Evolutionary conservation across 257 asterid genomes (phyloP).

Genomic region (Datura wrightii): DNA sequence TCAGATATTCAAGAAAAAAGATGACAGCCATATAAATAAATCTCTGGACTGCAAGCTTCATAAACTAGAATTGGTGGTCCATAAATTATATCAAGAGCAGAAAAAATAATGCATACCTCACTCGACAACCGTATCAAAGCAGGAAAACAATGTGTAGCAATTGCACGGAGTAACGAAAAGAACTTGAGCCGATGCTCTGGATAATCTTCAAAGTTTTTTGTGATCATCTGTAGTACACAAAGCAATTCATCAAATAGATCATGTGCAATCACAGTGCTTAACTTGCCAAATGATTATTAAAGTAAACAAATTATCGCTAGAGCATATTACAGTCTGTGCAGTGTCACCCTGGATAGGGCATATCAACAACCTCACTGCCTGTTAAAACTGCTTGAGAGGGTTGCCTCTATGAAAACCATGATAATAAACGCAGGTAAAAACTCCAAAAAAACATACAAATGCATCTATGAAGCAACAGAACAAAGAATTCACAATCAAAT

Average conservation of each 20-base stretch:
- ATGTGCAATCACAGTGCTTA: background rate
- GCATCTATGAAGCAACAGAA: background rate
- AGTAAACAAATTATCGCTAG: slow-evolving; percentile 25
- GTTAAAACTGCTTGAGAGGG: background rate
- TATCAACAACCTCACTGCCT: background rate
- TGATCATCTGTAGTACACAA: slow-evolving; percentile 75
- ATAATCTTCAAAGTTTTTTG: slow-evolving; percentile 96
- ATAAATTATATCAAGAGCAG: background rate
- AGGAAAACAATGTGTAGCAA: slow-evolving; percentile 90
- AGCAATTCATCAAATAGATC: slow-evolving; percentile 18
- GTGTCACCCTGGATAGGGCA: background rate
- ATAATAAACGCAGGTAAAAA: background rate
- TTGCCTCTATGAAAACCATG: background rate
- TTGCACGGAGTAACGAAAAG: slow-evolving; percentile 91
- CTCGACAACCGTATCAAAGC: slow-evolving; percentile 88
- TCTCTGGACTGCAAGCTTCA: background rate
- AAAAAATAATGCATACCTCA: slow-evolving; percentile 58
- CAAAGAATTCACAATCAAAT: background rate
- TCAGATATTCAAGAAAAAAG: background rate
- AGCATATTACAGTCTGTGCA: background rate
- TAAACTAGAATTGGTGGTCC: background rate
- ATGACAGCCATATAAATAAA: background rate
- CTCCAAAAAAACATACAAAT: slow-evolving; percentile 8
- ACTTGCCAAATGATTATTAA: background rate
- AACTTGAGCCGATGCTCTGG: slow-evolving; percentile 99